A percentile compares a stretch with the other conserved stretches of the same genome.
phyloP scores from a whole-genome alignment of 176 grass and related monocot species.

The Musa schizocarpa region DNA sequence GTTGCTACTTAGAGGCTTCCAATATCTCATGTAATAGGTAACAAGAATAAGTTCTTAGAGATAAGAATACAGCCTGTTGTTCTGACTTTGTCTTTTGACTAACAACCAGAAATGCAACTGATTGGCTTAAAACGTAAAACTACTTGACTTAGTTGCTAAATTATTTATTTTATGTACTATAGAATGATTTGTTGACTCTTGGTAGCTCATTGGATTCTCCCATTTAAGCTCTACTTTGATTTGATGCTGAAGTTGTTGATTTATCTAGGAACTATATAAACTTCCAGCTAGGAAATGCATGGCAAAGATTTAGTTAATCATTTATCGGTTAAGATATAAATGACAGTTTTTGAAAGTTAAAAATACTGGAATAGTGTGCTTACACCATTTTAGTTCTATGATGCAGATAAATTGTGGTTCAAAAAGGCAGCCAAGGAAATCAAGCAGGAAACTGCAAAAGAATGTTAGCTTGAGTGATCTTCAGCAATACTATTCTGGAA shows the following conservation, averaged over 20 bases:
- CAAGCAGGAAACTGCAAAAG: constrained; percentile 53
- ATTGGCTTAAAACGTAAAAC: too few species aligned
- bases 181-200: too few species aligned
- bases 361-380: background rate
- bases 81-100: background rate
- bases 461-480: constrained; percentile 90
- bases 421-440: constrained; percentile 44
- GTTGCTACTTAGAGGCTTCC: background rate
- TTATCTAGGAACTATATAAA: too few species aligned
- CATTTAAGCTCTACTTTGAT: too few species aligned
- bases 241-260: too few species aligned
- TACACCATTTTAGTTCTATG: background rate
- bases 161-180: too few species aligned
- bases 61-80: background rate
- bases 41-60: background rate
- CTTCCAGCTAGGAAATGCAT: too few species aligned
- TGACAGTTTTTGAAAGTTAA: background rate
- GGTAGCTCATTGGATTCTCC: too few species aligned
- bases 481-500: constrained; percentile 86
- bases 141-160: too few species aligned
- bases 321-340: background rate
- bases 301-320: background rate
- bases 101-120: background rate
- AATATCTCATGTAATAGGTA: background rate
- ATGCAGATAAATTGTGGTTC: constrained; percentile 44